Evolutionary conservation across 257 asterid species (phyloP).

Genomic region (Jacaranda mimosifolia): DNA sequence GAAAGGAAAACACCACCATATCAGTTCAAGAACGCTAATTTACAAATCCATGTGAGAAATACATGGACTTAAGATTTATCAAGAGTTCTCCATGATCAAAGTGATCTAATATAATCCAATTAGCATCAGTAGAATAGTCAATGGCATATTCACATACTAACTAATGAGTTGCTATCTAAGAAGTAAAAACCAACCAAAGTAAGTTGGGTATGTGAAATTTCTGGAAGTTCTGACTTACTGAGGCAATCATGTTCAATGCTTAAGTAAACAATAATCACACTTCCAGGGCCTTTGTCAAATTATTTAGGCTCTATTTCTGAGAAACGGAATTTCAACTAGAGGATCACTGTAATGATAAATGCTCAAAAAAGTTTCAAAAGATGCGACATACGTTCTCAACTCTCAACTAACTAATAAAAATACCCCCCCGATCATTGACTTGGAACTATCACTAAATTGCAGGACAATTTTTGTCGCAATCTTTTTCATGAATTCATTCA

Average conservation of each 20-base stretch:
- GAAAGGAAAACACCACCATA: conserved; percentile 34
- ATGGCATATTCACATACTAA: too few species aligned
- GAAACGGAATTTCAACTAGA: not conserved
- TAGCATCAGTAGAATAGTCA: too few species aligned
- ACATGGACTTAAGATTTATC: not conserved
- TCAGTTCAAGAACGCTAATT: not conserved
- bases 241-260: not conserved
- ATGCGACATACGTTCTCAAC: not conserved
- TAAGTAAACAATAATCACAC: not conserved
- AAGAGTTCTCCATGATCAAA: too few species aligned
- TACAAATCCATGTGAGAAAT: conserved; percentile 14
- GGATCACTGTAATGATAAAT: not conserved
- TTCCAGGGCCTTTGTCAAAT: not conserved
- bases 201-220: too few species aligned
- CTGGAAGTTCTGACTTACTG: not conserved
- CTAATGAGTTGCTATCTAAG: too few species aligned
- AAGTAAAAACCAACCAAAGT: too few species aligned
- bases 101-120: too few species aligned
- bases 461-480: too few species aligned
- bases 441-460: too few species aligned
- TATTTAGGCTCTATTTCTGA: not conserved
- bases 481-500: too few species aligned
- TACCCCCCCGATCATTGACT: too few species aligned
- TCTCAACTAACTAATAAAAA: too few species aligned
- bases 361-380: not conserved